Percentiles rank a stretch among this genome's conserved stretches.
phyloP scores from a whole-genome alignment of 2,329 filamentous ascomycete species.

The Xylaria sp. region DNA sequence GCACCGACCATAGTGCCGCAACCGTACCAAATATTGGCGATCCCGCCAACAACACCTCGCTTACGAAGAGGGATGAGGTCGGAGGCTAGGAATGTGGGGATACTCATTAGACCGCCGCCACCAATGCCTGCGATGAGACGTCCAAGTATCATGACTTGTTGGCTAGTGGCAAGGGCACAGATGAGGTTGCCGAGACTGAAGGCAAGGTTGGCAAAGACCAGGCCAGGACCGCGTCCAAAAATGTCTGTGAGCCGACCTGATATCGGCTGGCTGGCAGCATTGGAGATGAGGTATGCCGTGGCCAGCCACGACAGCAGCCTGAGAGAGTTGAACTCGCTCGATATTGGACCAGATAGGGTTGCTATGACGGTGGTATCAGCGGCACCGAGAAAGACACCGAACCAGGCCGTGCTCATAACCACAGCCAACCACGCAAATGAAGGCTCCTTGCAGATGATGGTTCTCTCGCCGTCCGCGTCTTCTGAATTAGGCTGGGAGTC shows the following conservation, averaged over 20 bases:
- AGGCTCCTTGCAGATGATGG: conserved; percentile 22
- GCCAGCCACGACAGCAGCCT: conserved; percentile 21
- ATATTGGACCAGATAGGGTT: conserved; percentile 22
- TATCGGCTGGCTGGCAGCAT: conserved; percentile 23
- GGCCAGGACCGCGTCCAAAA: conserved; percentile 20
- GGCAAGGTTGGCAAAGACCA: conserved; percentile 25
- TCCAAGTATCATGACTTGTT: conserved; percentile 25
- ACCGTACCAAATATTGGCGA: conserved; percentile 26
- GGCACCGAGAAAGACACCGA: conserved; percentile 26
- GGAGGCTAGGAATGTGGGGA: conserved; percentile 24
- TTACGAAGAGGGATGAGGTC: conserved; percentile 26
- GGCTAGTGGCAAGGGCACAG: conserved; percentile 23
- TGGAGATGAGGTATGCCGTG: conserved; percentile 24
- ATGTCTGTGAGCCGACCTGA: conserved; percentile 25
- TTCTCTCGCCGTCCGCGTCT: conserved; percentile 9
- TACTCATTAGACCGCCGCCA: conserved; percentile 25
- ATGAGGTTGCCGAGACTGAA: conserved; percentile 23
- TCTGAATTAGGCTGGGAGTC: background rate
- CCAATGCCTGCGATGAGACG: conserved; percentile 26
- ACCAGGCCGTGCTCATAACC: conserved; percentile 27
- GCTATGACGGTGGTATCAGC: conserved; percentile 26
- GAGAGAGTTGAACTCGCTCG: conserved; percentile 25
- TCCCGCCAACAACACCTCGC: conserved; percentile 19
- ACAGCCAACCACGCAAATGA: conserved; percentile 24
- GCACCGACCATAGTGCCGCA: conserved; percentile 23